Evolutionary conservation across 2,329 filamentous ascomycete species (phyloP).

Genomic region (Aspergillus ruber): DNA sequence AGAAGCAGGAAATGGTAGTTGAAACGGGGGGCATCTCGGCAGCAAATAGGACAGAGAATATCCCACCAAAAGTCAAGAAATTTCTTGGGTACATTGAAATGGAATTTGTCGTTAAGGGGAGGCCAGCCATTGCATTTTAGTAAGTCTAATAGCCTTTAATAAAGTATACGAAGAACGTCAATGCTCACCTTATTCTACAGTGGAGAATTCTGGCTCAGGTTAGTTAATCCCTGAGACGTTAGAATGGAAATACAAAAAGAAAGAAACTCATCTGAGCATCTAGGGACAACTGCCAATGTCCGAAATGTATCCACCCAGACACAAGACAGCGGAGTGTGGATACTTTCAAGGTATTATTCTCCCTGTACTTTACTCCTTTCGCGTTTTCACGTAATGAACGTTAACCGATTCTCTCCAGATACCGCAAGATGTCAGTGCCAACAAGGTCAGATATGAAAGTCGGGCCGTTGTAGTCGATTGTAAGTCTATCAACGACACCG

Average conservation of each 20-base stretch:
- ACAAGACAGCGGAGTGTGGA: conserved; percentile 65
- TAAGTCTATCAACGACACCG: conserved; percentile 21
- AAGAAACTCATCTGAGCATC: conserved; percentile 5
- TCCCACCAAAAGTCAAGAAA: too few relatives aligned
- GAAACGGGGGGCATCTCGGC: background rate
- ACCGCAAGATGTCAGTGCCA: conserved; percentile 36
- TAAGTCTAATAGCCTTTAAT: background rate
- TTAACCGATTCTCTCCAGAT: conserved; percentile 34
- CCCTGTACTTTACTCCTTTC: background rate
- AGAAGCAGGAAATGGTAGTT: background rate
- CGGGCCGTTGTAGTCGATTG: conserved; percentile 46
- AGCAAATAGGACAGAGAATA: too few relatives aligned
- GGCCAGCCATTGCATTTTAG: background rate
- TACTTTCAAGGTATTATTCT: conserved; percentile 54
- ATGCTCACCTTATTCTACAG: conserved; percentile 3
- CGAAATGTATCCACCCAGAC: conserved; percentile 59
- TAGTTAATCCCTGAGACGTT: background rate
- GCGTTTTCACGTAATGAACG: background rate
- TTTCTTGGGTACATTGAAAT: too few relatives aligned
- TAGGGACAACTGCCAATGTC: conserved; percentile 69
- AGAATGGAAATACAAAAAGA: background rate
- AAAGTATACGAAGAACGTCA: background rate
- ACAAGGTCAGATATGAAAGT: conserved; percentile 24
- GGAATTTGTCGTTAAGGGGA: background rate
- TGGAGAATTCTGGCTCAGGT: conserved; percentile 16